Evolutionary conservation across 495 filamentous ascomycete genomes (phyloP), one percentile per base, ranked within the genome.

Genomic region (Trichocladium uniseriatum): DNA sequence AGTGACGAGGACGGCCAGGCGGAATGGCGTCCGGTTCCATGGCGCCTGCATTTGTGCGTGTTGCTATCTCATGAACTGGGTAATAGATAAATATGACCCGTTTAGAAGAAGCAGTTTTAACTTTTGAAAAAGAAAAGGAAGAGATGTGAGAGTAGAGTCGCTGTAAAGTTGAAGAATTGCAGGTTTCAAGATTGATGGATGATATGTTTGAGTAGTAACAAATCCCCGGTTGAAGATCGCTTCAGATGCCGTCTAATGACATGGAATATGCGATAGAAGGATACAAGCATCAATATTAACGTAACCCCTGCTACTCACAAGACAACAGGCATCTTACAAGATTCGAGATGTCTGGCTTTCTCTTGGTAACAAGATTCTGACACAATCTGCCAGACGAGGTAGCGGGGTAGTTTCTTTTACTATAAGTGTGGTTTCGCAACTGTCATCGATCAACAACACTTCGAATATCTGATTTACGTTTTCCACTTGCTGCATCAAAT

Each of bases 21-120:
- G 46, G 36, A 22, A n/a, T 7, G 46, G 46, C 45, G 45, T 20
- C 37, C 41, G 19, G n/a, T 38, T 41, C 39, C 48, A 52, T 56
- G 32, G 28, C 11, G 37, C 47, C 20, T 45, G 42, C 52, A 55
- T 55, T 15, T 5, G 43, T 29, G 39, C 21, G 31, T 14, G 10
- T 16, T 19, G 9, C 1, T 37, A 38, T 8, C 1, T 43, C 22
- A 51, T 44, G 16, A 8, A 32, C 18, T 31, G 24, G 24, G 2
- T 6, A 43, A 28, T 29, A 37, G 18, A 6, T 38, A 19, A 4
- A n/a, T 19, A 10, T 16, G 20, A 3, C 24, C 1, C 5, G 29
- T 9, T 41, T 35, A 15, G 15, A 8, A 34, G 24, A n/a, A n/a
- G n/a, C n/a, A n/a, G n/a, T n/a, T n/a, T n/a, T n/a, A n/a, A n/a